Evolutionary conservation across 345 rosid genomes (phyloP), one percentile per base, ranked within the genome.

Genomic region (Salix brachista): DNA sequence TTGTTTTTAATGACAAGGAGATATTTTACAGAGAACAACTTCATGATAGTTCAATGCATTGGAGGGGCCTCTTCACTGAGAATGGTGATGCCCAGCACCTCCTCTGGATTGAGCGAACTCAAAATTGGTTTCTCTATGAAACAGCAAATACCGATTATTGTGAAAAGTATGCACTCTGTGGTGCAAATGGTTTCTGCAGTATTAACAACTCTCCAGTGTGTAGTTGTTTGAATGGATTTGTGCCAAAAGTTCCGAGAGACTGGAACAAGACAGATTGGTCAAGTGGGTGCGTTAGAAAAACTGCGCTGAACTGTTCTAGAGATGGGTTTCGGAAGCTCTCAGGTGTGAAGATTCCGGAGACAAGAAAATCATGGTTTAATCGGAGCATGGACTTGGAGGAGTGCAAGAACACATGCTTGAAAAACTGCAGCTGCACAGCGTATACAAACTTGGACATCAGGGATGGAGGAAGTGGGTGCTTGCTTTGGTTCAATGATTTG

Each of bases 321-420:
- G 67, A 65, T 1, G 69, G 77, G 23, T 83, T 83, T n/a, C 2
- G 42, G 68, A 83, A 72, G 77, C 28, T 21, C 8, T 17, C 21
- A 2, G 73, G 79, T 4, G n/a, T 69, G 9, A 76, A 69, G 21
- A 19, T 76, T 54, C 73, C 72, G 11, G 79, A 76, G 6, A 70
- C 73, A 2, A 9, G 36, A 23, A 37, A 8, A 37, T 37, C 41
- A 37, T 37, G 10, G 10, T 37, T 37, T 8, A 37, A 7, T 8
- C 7, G 41, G 41, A 37, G 2, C 8, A 37, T 37, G 41, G 2
- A 37, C 41, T 8, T 37, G 10, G 41, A 37, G 41, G 41, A 37
- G 41, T 37, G 41, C 41, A 37, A 37, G 41, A 37, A 37, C 41
- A 37, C 10, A 1, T 37, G 41, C 41, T 37, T 37, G 41, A 37